A percentile compares a stretch with the other conserved stretches of the same genome.
These are phyloP conservation scores for Jamesozyma jinghongensis DNA, from an alignment of 805 yeast species.

Conservation along the genomic window DNA sequence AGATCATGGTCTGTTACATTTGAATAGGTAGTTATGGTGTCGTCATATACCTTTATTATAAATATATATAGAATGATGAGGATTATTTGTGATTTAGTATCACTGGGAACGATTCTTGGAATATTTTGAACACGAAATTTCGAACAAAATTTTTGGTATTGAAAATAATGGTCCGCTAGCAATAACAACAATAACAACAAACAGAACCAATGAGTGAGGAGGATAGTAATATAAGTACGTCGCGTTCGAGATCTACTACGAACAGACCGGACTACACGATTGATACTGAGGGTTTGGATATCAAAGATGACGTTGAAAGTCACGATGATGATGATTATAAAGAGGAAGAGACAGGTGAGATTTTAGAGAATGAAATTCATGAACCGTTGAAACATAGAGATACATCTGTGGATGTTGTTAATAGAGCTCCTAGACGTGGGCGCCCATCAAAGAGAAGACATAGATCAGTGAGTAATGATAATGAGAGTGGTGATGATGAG, in stretches of 20 bases:
- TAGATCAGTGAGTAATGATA: slow-evolving; percentile 10
- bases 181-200: no score
- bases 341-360: slow-evolving; percentile 8
- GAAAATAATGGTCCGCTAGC: no score
- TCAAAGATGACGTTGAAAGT: slow-evolving; percentile 21
- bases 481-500: slow-evolving; percentile 10
- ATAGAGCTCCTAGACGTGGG: not conserved
- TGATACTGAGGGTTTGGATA: slow-evolving; percentile 26
- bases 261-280: slow-evolving; percentile 20
- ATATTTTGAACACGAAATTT: no score
- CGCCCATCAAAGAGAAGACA: slow-evolving; percentile 5
- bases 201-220: not conserved
- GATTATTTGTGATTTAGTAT: no score
- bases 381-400: no score
- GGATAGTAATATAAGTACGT: not conserved
- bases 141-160: no score
- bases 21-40: slow-evolving; percentile 3
- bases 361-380: no score
- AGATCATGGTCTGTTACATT: slow-evolving; percentile 53
- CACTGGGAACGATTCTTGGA: no score
- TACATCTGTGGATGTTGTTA: slow-evolving; percentile 14
- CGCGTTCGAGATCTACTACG: slow-evolving; percentile 17
- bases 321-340: slow-evolving; percentile 22
- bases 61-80: no score
- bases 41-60: no score